phyloP scores from a whole-genome alignment of 2,329 filamentous ascomycete species.

The Chaetomiaceae sp. region DNA sequence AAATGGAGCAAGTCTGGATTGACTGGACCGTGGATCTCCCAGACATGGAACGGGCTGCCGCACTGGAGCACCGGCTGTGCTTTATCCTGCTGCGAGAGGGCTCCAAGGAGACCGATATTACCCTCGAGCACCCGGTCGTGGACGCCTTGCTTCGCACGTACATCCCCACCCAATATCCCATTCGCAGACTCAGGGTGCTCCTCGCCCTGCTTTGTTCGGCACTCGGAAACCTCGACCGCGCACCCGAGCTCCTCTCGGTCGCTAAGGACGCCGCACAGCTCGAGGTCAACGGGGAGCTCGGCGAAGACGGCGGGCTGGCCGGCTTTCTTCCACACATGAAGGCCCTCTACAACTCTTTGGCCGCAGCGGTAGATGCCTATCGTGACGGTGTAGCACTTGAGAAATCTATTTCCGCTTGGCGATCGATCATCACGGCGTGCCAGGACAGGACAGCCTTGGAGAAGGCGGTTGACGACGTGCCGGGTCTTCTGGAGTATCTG shows the following conservation, averaged over 20 bases:
- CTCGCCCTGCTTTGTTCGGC: conserved; percentile 45
- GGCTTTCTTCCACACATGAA: conserved; percentile 46
- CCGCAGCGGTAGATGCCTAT: conserved; percentile 38
- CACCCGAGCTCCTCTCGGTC: conserved; percentile 37
- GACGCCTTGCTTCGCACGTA: conserved; percentile 47
- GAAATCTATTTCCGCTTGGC: conserved; percentile 42
- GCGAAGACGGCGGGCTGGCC: conserved; percentile 41
- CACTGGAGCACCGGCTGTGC: conserved; percentile 57
- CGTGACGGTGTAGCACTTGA: conserved; percentile 32
- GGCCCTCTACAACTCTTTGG: conserved; percentile 41
- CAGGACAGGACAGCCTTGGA: conserved; percentile 39
- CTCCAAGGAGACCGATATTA: conserved; percentile 32
- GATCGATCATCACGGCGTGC: conserved; percentile 36
- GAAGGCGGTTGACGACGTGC: conserved; percentile 44
- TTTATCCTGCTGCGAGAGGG: conserved; percentile 39
- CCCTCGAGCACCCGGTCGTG: conserved; percentile 42
- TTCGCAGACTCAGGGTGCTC: conserved; percentile 49
- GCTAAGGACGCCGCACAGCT: conserved; percentile 36
- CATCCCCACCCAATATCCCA: conserved; percentile 44
- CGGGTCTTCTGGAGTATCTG: conserved; percentile 45
- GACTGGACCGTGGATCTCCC: conserved; percentile 52
- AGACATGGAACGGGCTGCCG: conserved; percentile 49
- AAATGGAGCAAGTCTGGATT: conserved; percentile 51
- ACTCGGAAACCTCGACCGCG: conserved; percentile 40
- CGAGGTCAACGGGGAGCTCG: conserved; percentile 35